Base-by-base conservation (phyloP, 441 rosid species). In the Eruca vesicaria region DNA sequence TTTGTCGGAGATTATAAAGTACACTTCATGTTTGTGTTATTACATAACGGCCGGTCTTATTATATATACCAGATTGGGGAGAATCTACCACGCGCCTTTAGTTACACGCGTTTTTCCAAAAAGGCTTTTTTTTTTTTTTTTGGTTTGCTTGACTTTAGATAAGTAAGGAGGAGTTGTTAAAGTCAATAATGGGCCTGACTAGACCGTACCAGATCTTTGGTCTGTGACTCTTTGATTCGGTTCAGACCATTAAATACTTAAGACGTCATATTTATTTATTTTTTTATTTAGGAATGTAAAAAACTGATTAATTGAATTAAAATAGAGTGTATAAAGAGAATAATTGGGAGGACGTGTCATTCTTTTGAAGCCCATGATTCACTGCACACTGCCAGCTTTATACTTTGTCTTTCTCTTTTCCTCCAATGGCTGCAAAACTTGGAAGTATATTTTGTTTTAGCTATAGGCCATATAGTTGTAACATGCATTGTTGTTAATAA, bases 271-370 rank as follows among this genome's bases (percentile, higher is more conserved):
- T 68, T 55, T 55, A 2, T 45, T 15, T 4, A 41, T 41, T 4
- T 15, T 29, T 23, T 23, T 23, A 3, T 23, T 20, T 16, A 12
- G 6, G 11, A 38, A 38, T 53, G 6, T 62, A 35, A 38, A 35
- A 38, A 56, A 56, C 2, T 48, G 15, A 41, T n/a, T 41, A 41
- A 12, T 14, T 41, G 48, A 41, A 41, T 41, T 41, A 56, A 58
- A 59, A 21, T n/a, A n/a, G n/a, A n/a, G n/a, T n/a, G n/a, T n/a
- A 59, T 21, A 8, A 15, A 21, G 14, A 58, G 28, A 70, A 65
- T 77, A 26, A 66, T 66, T 72, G 59, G 72, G 80, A 59, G 18
- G 64, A 77, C 76, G 73, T 77, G 80, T 77, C 80, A 72, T 72
- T 78, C 73, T 61, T 36, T 29, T 62, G 29, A 50, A 55, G 63